Conservation (phyloP, 31 red algal species). For the Endocladia muricata region DNA sequence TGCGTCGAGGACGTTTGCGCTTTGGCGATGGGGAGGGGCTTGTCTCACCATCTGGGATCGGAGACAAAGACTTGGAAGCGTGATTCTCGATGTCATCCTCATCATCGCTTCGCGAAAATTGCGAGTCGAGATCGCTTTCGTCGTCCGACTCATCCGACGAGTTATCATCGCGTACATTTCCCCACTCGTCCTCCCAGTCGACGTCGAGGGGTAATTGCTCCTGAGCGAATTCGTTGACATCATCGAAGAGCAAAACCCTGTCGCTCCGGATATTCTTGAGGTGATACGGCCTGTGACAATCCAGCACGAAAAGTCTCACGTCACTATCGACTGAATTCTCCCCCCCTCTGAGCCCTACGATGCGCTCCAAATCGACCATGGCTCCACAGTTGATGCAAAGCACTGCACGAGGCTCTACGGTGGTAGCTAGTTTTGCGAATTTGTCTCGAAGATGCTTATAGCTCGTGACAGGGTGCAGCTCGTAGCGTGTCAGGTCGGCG, state of each 20-base stretch:
- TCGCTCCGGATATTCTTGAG: constrained; percentile 65
- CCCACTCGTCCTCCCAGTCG: constrained; percentile 71
- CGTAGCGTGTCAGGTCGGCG: constrained; percentile 71
- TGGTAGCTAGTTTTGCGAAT: constrained; percentile 45
- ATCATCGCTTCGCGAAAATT: not conserved
- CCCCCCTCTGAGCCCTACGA: constrained; percentile 17
- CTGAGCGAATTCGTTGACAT: constrained; percentile 38
- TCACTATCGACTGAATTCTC: not conserved
- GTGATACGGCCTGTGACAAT: constrained; percentile 75
- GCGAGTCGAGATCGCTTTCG: not conserved
- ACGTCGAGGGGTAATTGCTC: constrained; percentile 36
- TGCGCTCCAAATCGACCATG: constrained; percentile 51
- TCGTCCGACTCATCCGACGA: constrained; percentile 43
- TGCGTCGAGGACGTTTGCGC: not conserved
- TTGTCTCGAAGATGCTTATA: constrained; percentile 54
- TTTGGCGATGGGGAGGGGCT: not conserved
- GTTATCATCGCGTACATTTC: constrained; percentile 48
- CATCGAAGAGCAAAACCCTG: constrained; percentile 50
- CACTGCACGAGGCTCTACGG: constrained; percentile 59
- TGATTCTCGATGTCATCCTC: not conserved
- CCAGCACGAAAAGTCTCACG: constrained; percentile 70
- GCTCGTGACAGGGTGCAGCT: constrained; percentile 74
- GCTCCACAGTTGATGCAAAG: constrained; percentile 80
- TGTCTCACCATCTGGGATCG: not conserved
- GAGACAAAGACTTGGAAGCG: not conserved